Evolutionary conservation across 2,329 filamentous ascomycete genomes (phyloP), one percentile per base, ranked within the genome.

Genomic region (Sodiomyces alkalinus): DNA sequence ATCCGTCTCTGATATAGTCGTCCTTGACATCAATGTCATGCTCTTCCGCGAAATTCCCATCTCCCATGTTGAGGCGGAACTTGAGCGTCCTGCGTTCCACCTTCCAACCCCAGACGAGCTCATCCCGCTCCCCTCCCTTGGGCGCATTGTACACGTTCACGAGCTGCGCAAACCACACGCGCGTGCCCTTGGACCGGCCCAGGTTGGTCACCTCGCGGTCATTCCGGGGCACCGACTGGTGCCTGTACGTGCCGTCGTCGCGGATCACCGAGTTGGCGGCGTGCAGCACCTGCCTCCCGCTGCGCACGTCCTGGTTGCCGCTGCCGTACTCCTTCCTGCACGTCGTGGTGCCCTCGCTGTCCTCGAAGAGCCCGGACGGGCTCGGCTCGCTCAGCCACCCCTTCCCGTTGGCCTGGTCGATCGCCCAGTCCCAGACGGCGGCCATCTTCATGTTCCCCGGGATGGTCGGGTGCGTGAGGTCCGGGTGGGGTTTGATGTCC

Each of bases 191-290:
- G 14, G 22, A 15, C n/a, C n/a, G n/a, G n/a, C n/a, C n/a, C n/a
- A n/a, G n/a, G n/a, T n/a, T n/a, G n/a, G n/a, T n/a, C n/a, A n/a
- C n/a, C n/a, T n/a, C n/a, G n/a, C n/a, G n/a, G n/a, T n/a, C n/a
- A n/a, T n/a, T n/a, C n/a, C n/a, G n/a, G n/a, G n/a, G n/a, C n/a
- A n/a, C n/a, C n/a, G 32, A 36, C 4, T 32, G 30, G 30, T 51
- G 48, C 9, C 32, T 15, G 28, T 52, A 52, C 1, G 36, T 41
- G 6, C 43, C 42, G 30, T 52, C 45, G 8, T 49, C 23, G 8
- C 27, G 20, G 11, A 27, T 27, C 5, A 19, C 21, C 5, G 26
- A 6, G 18, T 27, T 19, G 13, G 18, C 26, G 13, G 26, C 26
- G 13, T 20, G 21, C 18, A 27, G 18, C 11, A 27, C 6, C 19